Conservation (phyloP, 768 basidiomycete species). For the Lentinula raphanica region DNA sequence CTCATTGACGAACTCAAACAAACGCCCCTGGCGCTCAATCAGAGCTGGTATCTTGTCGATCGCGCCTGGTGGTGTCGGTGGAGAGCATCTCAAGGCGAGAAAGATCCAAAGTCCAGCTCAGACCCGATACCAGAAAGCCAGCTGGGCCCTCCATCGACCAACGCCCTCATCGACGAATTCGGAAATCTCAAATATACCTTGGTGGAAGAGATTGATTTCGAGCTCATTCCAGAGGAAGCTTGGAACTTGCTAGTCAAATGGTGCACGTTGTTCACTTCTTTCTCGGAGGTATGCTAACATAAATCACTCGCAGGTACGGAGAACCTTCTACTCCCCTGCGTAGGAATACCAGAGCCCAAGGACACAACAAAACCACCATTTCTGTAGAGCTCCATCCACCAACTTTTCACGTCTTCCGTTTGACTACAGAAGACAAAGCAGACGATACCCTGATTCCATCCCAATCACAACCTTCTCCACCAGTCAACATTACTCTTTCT, state of each 20-base stretch:
- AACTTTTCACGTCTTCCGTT: slow-evolving; percentile 49
- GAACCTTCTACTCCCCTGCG: slow-evolving; percentile 48
- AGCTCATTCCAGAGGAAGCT: slow-evolving; percentile 66
- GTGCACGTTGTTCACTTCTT: slow-evolving; percentile 38
- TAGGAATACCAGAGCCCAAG: slow-evolving; percentile 62
- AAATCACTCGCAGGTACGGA: slow-evolving; percentile 59
- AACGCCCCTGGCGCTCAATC: slow-evolving; percentile 52
- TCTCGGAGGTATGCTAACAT: background rate
- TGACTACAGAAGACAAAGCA: slow-evolving; percentile 26
- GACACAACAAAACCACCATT: slow-evolving; percentile 37
- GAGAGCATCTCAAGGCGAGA: slow-evolving; percentile 63
- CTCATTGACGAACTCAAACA: slow-evolving; percentile 43
- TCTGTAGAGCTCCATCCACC: slow-evolving; percentile 73
- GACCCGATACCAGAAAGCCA: slow-evolving; percentile 55
- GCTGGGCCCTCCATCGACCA: slow-evolving; percentile 74
- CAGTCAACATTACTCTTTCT: slow-evolving; percentile 42
- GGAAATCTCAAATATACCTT: slow-evolving; percentile 42
- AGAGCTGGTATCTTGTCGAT: slow-evolving; percentile 77
- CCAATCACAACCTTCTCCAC: slow-evolving; percentile 21
- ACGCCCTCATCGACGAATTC: slow-evolving; percentile 50
- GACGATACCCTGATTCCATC: slow-evolving; percentile 10
- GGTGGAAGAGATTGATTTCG: slow-evolving; percentile 63
- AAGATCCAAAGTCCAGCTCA: slow-evolving; percentile 49
- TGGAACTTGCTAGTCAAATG: slow-evolving; percentile 68
- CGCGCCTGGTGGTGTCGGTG: slow-evolving; percentile 71